Conservation (phyloP, 331 rosid genomes). For the Spiraea crenata region DNA sequence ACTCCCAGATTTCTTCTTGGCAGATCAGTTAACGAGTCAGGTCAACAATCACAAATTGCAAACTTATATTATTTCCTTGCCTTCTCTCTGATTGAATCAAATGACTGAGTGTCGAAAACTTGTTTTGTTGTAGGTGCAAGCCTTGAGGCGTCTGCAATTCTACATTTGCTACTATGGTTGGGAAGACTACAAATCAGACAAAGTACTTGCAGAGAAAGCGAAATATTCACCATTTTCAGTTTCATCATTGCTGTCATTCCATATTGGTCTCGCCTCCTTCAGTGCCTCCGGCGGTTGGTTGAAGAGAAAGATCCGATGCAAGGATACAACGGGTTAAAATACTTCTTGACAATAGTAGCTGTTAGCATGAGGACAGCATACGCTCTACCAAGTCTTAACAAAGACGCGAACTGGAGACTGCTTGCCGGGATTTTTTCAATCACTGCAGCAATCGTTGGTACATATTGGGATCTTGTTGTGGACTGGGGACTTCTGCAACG, state of each 20-base stretch:
- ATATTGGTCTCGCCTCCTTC: conserved; percentile 61
- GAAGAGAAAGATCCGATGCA: conserved; percentile 71
- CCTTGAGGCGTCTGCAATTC: conserved; percentile 57
- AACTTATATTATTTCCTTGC: background rate
- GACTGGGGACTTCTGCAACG: conserved; percentile 79
- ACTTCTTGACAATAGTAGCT: conserved; percentile 57
- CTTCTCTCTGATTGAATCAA: background rate
- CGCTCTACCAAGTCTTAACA: conserved; percentile 5
- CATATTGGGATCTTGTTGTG: conserved; percentile 59
- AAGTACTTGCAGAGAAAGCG: conserved; percentile 32
- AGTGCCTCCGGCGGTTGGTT: conserved; percentile 57
- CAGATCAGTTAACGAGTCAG: conserved; percentile 75
- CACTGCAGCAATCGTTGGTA: conserved; percentile 40
- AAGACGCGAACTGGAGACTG: conserved; percentile 34
- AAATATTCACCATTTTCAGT: conserved; percentile 38
- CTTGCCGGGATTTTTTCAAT: conserved; percentile 45
- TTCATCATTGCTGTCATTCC: conserved; percentile 54
- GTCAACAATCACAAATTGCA: conserved; percentile 23
- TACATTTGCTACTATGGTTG: conserved; percentile 65
- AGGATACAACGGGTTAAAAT: conserved; percentile 62
- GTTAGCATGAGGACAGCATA: conserved; percentile 56
- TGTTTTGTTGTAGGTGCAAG: conserved; percentile 46
- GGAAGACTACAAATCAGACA: conserved; percentile 55
- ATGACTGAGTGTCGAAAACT: background rate
- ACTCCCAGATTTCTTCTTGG: conserved; percentile 69